Conservation (phyloP, 495 filamentous ascomycete genomes). For the Neurospora cerealis region DNA sequence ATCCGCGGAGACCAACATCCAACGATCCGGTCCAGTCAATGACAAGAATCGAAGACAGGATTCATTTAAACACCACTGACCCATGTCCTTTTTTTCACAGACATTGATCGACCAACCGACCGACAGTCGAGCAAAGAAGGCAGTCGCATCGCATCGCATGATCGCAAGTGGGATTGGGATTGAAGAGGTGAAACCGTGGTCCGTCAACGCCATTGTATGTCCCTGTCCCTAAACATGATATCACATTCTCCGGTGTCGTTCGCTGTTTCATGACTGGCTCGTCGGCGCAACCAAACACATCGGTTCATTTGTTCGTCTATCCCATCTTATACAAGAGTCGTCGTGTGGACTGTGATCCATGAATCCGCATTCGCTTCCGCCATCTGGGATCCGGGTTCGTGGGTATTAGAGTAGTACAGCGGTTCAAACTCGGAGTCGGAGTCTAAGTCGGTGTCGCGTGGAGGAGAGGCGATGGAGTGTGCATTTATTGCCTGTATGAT, state of each 20-base stretch:
- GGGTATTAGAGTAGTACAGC: not conserved
- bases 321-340: not conserved
- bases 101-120: not conserved
- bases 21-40: not conserved
- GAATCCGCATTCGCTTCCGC: not conserved
- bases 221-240: not conserved
- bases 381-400: not conserved
- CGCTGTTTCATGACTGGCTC: not conserved
- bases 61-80: not conserved
- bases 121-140: not conserved
- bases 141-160: not conserved
- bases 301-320: not conserved
- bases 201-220: not conserved
- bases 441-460: not conserved
- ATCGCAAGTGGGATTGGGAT: not conserved
- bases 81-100: not conserved
- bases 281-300: not conserved
- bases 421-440: not conserved
- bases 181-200: not conserved
- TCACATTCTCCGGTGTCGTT: not conserved
- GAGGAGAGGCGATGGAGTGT: not conserved
- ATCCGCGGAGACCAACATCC: not conserved
- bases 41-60: not conserved
- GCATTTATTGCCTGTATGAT: not conserved
- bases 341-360: not conserved